Conservation (phyloP, 306 rosid genomes). For the Albizia julibrissin region DNA sequence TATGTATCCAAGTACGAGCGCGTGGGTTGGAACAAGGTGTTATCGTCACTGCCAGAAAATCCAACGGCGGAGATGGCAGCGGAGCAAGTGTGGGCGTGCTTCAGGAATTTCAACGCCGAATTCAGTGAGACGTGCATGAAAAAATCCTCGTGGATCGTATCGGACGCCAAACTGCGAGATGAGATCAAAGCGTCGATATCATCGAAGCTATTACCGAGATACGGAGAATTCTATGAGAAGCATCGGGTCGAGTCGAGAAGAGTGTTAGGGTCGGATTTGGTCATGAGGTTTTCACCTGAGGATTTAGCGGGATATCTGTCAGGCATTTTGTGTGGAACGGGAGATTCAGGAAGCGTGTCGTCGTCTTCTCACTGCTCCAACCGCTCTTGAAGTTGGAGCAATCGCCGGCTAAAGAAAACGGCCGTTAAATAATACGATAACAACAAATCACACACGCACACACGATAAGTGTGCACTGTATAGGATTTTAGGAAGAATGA, state of each 20-base stretch:
- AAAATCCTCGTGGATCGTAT: slow-evolving; percentile 65
- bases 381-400: slow-evolving; percentile 30
- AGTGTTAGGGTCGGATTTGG: slow-evolving; percentile 33
- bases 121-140: slow-evolving; percentile 54
- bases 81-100: slow-evolving; percentile 45
- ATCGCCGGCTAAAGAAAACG: slow-evolving; percentile 12
- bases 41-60: slow-evolving; percentile 51
- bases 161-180: slow-evolving; percentile 63
- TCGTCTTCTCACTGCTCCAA: slow-evolving; percentile 35
- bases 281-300: slow-evolving; percentile 48
- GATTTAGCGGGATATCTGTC: slow-evolving; percentile 57
- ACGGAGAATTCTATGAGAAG: slow-evolving; percentile 41
- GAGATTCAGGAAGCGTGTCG: slow-evolving; percentile 43
- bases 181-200: slow-evolving; percentile 52
- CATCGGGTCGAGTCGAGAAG: slow-evolving; percentile 35
- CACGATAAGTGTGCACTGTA: not conserved
- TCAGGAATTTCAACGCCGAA: slow-evolving; percentile 43
- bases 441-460: not conserved
- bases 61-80: slow-evolving; percentile 53
- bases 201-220: slow-evolving; percentile 43
- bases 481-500: not conserved
- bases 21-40: slow-evolving; percentile 74
- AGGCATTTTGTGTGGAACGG: slow-evolving; percentile 51
- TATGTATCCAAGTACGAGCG: slow-evolving; percentile 72
- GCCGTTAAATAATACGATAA: not conserved